phyloP scores from a whole-genome alignment of 345 rosid species.

The Brassica cretica region DNA sequence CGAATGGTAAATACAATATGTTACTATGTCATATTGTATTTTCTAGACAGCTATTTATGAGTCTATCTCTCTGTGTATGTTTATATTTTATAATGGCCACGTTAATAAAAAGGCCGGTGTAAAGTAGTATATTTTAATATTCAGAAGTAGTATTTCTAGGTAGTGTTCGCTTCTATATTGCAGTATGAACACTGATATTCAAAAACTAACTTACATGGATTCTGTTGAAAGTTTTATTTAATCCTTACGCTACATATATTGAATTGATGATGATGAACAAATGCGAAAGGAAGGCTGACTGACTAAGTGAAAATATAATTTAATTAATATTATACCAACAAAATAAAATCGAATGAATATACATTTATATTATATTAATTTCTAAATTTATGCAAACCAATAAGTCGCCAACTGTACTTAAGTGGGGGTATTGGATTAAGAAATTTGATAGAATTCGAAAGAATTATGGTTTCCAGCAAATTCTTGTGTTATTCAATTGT shows the following conservation, averaged over 20 bases:
- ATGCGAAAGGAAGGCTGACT: neutral
- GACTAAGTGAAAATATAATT: neutral
- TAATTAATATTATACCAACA: neutral
- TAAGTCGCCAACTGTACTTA: neutral
- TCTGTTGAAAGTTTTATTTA: neutral
- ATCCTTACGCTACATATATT: constrained; percentile 14
- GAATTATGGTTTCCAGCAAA: too few relatives aligned
- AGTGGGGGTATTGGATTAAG: too few relatives aligned
- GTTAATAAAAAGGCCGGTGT: neutral
- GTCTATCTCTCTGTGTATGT: neutral
- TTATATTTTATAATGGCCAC: neutral
- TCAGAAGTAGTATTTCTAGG: constrained; percentile 2
- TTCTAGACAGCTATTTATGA: neutral
- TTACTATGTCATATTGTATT: neutral
- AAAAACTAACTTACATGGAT: constrained; percentile 16
- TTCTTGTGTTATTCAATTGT: too few relatives aligned
- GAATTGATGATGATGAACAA: neutral
- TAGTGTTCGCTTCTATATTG: constrained; percentile 2
- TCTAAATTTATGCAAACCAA: neutral
- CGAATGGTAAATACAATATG: neutral
- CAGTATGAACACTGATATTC: constrained; percentile 22
- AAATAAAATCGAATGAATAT: neutral
- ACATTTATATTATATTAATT: neutral
- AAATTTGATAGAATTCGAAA: too few relatives aligned
- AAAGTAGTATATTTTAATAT: neutral